Conservation (phyloP, 768 basidiomycete species). For the Tulasnella sp. region DNA sequence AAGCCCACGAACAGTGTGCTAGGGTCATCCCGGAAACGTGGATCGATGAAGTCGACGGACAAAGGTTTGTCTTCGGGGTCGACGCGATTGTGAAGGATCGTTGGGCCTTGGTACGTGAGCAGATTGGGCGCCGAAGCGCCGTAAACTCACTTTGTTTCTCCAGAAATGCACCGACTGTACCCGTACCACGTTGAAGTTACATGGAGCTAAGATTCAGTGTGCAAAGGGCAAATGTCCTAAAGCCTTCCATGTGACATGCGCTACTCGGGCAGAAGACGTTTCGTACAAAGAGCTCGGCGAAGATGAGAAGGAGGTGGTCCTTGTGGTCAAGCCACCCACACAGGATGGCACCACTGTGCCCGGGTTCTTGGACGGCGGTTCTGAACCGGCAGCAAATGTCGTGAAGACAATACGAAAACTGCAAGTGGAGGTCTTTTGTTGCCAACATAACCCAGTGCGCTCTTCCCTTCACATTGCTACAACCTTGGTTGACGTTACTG, state of each 20-base stretch:
- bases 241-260: slow-evolving; percentile 90
- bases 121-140: not conserved
- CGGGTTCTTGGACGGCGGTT: not conserved
- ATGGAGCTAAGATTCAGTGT: slow-evolving; percentile 53
- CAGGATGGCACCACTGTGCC: not conserved
- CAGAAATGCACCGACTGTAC: slow-evolving; percentile 86
- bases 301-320: slow-evolving; percentile 70
- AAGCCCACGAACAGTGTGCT: slow-evolving; percentile 73
- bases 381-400: not conserved
- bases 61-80: slow-evolving; percentile 56
- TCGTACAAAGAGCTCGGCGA: slow-evolving; percentile 51
- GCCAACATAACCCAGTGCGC: slow-evolving; percentile 77
- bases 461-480: not conserved
- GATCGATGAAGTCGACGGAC: slow-evolving; percentile 54
- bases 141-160: not conserved
- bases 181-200: slow-evolving; percentile 28
- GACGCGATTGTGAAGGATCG: slow-evolving; percentile 81
- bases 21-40: slow-evolving; percentile 82
- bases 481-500: not conserved
- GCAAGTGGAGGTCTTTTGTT: slow-evolving; percentile 65
- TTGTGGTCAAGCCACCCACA: slow-evolving; percentile 30
- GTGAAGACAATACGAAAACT: slow-evolving; percentile 62
- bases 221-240: slow-evolving; percentile 88
- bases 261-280: slow-evolving; percentile 42
- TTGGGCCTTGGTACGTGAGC: slow-evolving; percentile 69